Conservation (phyloP, 176 grass and related monocot genomes). For the Phoenix roebelenii region DNA sequence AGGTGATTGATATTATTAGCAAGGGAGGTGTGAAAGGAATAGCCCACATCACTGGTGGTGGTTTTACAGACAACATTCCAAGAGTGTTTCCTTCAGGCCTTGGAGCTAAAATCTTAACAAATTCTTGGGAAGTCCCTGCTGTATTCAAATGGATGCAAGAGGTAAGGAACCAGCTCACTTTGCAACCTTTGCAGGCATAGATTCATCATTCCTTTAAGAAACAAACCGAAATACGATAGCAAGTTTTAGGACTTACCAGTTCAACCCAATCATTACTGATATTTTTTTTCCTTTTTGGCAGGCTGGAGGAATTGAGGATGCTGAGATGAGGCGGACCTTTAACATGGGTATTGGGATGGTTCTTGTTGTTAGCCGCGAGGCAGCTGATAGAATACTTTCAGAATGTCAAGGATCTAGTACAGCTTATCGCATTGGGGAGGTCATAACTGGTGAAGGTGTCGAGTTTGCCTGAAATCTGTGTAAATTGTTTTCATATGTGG, state of each 20-base stretch:
- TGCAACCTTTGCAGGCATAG: background rate
- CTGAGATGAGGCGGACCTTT: constrained; percentile 85
- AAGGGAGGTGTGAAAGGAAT: constrained; percentile 82
- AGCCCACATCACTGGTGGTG: constrained; percentile 89
- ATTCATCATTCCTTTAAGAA: background rate
- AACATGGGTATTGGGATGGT: constrained; percentile 98
- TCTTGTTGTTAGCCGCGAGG: constrained; percentile 48
- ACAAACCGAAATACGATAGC: too few species aligned
- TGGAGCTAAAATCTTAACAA: constrained; percentile 50
- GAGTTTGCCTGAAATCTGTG: constrained; percentile 26
- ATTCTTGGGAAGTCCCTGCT: constrained; percentile 59
- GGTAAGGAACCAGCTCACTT: constrained; percentile 14
- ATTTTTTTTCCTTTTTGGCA: constrained; percentile 8
- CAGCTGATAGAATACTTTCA: constrained; percentile 36
- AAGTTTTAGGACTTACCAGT: too few species aligned
- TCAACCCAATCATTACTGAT: too few species aligned
- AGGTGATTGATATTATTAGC: constrained; percentile 76
- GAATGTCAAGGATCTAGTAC: constrained; percentile 10
- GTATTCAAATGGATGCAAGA: constrained; percentile 73
- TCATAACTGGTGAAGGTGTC: constrained; percentile 62
- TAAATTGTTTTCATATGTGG: too few species aligned
- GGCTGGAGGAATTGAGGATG: constrained; percentile 72
- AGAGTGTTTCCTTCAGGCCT: constrained; percentile 58
- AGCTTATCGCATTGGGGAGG: constrained; percentile 70
- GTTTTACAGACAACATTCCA: constrained; percentile 64